These are phyloP conservation scores for Fagus sylvatica DNA, from an alignment of 306 rosid species.

Conservation along the genomic window DNA sequence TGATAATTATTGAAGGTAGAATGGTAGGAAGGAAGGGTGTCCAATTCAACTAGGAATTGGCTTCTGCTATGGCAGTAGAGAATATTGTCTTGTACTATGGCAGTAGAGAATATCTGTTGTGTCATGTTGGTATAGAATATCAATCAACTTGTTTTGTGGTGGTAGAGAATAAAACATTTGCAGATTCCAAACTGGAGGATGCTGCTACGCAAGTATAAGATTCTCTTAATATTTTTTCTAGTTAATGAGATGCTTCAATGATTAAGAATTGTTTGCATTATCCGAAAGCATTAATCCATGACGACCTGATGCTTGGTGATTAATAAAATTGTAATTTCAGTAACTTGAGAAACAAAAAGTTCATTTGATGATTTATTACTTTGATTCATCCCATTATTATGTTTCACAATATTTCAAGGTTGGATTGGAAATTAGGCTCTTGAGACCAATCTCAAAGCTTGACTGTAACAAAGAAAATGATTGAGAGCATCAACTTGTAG, in stretches of 20 bases:
- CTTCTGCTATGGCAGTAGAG: background rate
- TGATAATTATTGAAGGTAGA: background rate
- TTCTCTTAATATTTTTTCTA: background rate
- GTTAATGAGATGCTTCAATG: background rate
- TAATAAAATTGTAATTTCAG: background rate
- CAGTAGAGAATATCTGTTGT: background rate
- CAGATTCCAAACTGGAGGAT: background rate
- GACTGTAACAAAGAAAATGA: background rate
- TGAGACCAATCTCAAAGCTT: background rate
- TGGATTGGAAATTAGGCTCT: background rate
- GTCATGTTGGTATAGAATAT: background rate
- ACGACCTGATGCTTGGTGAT: background rate
- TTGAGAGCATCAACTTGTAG: background rate
- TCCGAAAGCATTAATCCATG: background rate
- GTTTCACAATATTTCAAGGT: background rate
- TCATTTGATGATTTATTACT: background rate
- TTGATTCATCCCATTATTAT: background rate
- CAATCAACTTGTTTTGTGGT: background rate
- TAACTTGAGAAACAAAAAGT: background rate
- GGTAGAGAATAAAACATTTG: background rate
- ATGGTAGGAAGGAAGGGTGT: background rate
- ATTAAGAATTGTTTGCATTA: slow-evolving; percentile 9
- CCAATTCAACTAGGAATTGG: slow-evolving; percentile 1
- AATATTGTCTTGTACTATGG: background rate
- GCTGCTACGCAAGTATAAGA: background rate